Conservation (phyloP, 148 eudicot genomes). For the Agrostemma githago region DNA sequence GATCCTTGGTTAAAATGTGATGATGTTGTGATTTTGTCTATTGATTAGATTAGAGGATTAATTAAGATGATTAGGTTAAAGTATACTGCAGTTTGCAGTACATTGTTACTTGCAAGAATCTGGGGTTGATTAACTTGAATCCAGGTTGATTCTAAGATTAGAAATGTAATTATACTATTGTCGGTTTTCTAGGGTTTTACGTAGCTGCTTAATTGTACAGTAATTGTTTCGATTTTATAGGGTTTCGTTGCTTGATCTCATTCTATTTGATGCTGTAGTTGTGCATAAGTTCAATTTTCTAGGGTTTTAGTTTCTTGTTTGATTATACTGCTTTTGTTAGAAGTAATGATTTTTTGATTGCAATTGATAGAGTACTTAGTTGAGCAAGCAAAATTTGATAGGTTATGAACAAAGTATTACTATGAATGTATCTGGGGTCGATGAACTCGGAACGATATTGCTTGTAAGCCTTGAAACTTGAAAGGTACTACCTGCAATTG, state of each 20-base stretch:
- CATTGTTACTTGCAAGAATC: too few species aligned
- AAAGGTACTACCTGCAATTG: too few species aligned
- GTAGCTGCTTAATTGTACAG: not conserved
- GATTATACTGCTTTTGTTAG: not conserved
- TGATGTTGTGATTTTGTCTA: not conserved
- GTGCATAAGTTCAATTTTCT: not conserved
- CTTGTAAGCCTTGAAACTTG: too few species aligned
- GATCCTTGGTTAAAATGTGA: not conserved
- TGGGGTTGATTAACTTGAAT: too few species aligned
- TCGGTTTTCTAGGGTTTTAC: not conserved
- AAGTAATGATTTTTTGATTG: not conserved
- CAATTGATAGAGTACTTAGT: not conserved
- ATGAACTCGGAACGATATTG: not conserved
- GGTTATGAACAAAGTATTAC: not conserved
- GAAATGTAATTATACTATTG: too few species aligned
- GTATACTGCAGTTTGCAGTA: too few species aligned
- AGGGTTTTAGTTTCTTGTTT: not conserved
- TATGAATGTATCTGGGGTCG: not conserved
- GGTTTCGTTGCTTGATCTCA: not conserved
- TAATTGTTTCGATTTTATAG: not conserved
- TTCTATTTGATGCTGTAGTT: not conserved
- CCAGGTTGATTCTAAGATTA: too few species aligned
- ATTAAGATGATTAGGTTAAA: too few species aligned
- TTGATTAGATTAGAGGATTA: too few species aligned
- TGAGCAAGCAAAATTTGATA: not conserved